These are phyloP conservation scores for Penicillium macrosclerotiorum DNA, from an alignment of 495 filamentous ascomycete species.

Conservation along the genomic window DNA sequence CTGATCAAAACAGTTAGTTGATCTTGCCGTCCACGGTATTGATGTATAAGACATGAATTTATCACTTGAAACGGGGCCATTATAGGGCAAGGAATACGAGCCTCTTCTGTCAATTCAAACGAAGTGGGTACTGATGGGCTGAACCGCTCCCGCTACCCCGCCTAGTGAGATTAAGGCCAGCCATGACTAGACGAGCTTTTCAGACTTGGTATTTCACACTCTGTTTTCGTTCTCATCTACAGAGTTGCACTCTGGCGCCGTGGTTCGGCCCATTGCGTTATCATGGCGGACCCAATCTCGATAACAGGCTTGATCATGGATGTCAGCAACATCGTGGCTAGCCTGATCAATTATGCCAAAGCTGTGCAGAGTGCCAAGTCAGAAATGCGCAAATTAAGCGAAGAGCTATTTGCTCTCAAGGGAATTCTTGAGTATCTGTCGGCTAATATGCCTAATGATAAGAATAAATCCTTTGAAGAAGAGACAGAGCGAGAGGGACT, in stretches of 20 bases:
- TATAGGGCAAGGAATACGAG: too few species aligned
- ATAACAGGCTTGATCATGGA: slow-evolving; percentile 18
- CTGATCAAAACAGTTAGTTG: too few species aligned
- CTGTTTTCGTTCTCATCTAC: neutral
- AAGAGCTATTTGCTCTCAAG: slow-evolving; percentile 22
- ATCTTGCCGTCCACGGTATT: too few species aligned
- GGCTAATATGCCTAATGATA: neutral
- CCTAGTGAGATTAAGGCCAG: neutral
- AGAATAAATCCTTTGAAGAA: neutral
- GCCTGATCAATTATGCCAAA: slow-evolving; percentile 20
- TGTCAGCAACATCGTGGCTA: slow-evolving; percentile 11
- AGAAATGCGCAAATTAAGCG: slow-evolving; percentile 20
- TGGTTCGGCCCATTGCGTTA: neutral
- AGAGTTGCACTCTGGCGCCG: neutral
- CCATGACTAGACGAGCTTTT: neutral
- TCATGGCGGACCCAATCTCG: slow-evolving; percentile 20
- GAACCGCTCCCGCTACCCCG: slow-evolving; percentile 8
- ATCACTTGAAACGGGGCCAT: too few species aligned
- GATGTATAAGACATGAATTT: too few species aligned
- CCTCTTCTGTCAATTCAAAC: neutral
- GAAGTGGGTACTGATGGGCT: neutral
- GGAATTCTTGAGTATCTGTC: slow-evolving; percentile 22
- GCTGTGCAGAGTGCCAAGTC: slow-evolving; percentile 14
- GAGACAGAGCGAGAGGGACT: neutral
- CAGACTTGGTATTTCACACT: too few species aligned